Conservation (phyloP, 306 rosid species). For the Bauhinia variegata region DNA sequence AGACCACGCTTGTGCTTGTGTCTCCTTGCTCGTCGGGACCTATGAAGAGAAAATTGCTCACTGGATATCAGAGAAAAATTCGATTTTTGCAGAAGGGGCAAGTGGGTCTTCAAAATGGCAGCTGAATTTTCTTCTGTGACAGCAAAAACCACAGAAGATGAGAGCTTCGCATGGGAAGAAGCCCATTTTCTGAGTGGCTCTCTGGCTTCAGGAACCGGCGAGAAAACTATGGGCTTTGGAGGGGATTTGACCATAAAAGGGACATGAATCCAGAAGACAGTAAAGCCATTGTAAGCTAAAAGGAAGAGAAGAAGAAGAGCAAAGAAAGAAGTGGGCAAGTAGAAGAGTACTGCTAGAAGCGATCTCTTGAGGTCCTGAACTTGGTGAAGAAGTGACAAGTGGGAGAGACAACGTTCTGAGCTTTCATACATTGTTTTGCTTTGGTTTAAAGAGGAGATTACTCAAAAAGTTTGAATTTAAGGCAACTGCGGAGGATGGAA, state of each 20-base stretch:
- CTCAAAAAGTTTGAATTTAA: constrained; percentile 10
- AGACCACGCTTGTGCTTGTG: constrained; percentile 66
- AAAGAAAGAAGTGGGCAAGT: constrained; percentile 58
- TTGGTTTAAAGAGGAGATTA: not conserved
- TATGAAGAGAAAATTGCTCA: constrained; percentile 5
- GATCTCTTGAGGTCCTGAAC: constrained; percentile 47
- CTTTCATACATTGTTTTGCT: constrained; percentile 23
- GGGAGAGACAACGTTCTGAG: constrained; percentile 10
- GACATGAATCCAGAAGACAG: constrained; percentile 48
- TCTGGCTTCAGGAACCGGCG: constrained; percentile 9
- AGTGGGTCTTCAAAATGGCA: constrained; percentile 29
- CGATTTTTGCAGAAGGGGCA: constrained; percentile 35
- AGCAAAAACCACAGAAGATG: constrained; percentile 49
- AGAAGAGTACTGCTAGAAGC: constrained; percentile 42
- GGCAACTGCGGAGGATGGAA: constrained; percentile 13
- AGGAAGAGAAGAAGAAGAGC: constrained; percentile 64
- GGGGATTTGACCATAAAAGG: constrained; percentile 47
- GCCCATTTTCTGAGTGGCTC: constrained; percentile 35
- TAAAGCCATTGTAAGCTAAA: constrained; percentile 63
- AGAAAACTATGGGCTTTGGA: constrained; percentile 18
- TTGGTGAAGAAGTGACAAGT: constrained; percentile 27
- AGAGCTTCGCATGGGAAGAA: constrained; percentile 37
- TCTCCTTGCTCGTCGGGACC: constrained; percentile 38
- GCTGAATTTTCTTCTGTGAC: constrained; percentile 47
- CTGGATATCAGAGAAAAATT: constrained; percentile 16